Evolutionary conservation across 371 early-diverging fungal species (phyloP).

Genomic region (Mucor lusitanicus): DNA sequence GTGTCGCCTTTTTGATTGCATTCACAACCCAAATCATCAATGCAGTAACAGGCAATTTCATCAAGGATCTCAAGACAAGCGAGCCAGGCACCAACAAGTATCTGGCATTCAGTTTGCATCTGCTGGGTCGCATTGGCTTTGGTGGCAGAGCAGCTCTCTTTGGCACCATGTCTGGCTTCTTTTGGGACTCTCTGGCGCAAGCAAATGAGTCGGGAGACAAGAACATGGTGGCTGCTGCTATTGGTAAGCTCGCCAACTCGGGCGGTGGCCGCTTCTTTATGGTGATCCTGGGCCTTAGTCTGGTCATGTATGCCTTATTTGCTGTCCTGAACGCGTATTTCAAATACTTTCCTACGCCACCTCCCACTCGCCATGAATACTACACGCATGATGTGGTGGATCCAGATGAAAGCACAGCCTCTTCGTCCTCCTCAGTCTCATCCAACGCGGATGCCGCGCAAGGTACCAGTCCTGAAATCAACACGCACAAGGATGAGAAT

Average conservation of each 20-base stretch:
- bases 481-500: not conserved
- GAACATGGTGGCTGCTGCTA: conserved; percentile 43
- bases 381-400: conserved; percentile 23
- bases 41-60: conserved; percentile 42
- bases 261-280: conserved; percentile 41
- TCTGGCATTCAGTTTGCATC: conserved; percentile 35
- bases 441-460: not conserved
- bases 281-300: conserved; percentile 37
- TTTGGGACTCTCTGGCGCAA: conserved; percentile 46
- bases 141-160: conserved; percentile 45
- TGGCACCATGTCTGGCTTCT: conserved; percentile 45
- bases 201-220: conserved; percentile 35
- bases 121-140: conserved; percentile 45
- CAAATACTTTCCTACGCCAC: conserved; percentile 52
- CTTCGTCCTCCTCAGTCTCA: not conserved
- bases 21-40: conserved; percentile 46
- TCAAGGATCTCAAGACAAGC: conserved; percentile 38
- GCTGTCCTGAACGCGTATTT: conserved; percentile 45
- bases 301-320: conserved; percentile 47
- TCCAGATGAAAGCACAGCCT: not conserved
- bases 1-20: conserved; percentile 48
- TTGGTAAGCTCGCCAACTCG: conserved; percentile 32
- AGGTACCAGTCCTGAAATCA: not conserved
- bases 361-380: conserved; percentile 35
- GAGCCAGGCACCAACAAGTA: conserved; percentile 33